These are phyloP conservation scores for Ananas comosus DNA, from an alignment of 176 grass and related monocot species.

Conservation along the genomic window DNA sequence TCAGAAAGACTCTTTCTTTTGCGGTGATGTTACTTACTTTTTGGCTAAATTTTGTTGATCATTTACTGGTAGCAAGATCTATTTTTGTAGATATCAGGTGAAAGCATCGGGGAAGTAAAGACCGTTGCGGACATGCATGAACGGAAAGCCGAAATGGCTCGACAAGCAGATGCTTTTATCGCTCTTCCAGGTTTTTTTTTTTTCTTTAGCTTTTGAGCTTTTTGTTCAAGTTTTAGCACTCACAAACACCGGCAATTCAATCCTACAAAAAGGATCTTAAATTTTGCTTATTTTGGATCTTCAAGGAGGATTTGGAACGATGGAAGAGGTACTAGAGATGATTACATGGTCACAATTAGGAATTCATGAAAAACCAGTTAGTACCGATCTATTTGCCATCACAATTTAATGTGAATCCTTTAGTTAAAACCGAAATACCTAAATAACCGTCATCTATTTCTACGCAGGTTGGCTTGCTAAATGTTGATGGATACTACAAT, in stretches of 20 bases:
- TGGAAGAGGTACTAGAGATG: conserved; percentile 98
- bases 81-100: conserved; percentile 66
- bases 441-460: conserved; percentile 17
- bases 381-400: conserved; percentile 13
- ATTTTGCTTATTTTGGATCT: conserved; percentile 23
- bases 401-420: conserved; percentile 7
- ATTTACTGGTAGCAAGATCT: not conserved
- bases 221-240: not conserved
- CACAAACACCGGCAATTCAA: not conserved
- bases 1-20: not conserved
- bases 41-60: not conserved
- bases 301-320: conserved; percentile 92
- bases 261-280: not conserved
- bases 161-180: conserved; percentile 75
- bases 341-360: conserved; percentile 97
- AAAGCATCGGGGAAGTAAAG: conserved; percentile 74
- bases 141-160: conserved; percentile 92
- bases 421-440: conserved; percentile 6
- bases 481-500: conserved; percentile 98
- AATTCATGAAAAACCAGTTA: conserved; percentile 92
- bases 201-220: not conserved
- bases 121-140: conserved; percentile 82
- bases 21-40: not conserved
- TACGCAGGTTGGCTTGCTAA: conserved; percentile 73
- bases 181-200: conserved; percentile 64